Evolutionary conservation across 352 stramenopile genomes (phyloP).

Genomic region (Phytopythium chamaehyphon): DNA sequence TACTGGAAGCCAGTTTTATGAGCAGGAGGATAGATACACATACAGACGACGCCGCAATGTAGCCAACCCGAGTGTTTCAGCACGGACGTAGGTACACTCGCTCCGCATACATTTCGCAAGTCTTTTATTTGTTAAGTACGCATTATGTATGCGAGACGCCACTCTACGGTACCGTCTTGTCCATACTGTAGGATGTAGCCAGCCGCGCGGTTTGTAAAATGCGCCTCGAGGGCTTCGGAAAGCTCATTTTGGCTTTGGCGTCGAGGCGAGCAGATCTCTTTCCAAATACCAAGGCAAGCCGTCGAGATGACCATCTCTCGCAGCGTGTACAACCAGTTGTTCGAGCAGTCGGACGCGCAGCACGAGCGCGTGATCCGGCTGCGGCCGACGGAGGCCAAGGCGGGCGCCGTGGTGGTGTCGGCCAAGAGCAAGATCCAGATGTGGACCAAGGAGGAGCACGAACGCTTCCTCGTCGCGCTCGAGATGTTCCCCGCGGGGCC

Average conservation of each 20-base stretch:
- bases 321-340: slow-evolving; percentile 83
- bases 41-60: no score
- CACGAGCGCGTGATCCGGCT: slow-evolving; percentile 75
- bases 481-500: slow-evolving; percentile 82
- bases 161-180: no score
- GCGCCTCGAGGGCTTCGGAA: no score
- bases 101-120: no score
- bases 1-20: no score
- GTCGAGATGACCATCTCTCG: slow-evolving; percentile 72
- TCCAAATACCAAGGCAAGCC: slow-evolving; percentile 3
- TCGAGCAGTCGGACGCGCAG: slow-evolving; percentile 46
- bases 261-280: not conserved
- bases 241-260: slow-evolving; percentile 2
- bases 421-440: slow-evolving; percentile 84
- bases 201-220: not conserved
- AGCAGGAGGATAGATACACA: no score
- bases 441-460: slow-evolving; percentile 85
- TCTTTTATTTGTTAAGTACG: no score
- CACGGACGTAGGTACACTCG: no score
- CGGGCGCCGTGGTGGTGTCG: slow-evolving; percentile 68
- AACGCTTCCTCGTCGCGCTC: slow-evolving; percentile 77
- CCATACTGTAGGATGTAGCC: no score
- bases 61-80: no score
- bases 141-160: no score
- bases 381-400: slow-evolving; percentile 74